Evolutionary conservation across 345 rosid genomes (phyloP), one percentile per base, ranked within the genome.

Genomic region (Sonneratia alba): DNA sequence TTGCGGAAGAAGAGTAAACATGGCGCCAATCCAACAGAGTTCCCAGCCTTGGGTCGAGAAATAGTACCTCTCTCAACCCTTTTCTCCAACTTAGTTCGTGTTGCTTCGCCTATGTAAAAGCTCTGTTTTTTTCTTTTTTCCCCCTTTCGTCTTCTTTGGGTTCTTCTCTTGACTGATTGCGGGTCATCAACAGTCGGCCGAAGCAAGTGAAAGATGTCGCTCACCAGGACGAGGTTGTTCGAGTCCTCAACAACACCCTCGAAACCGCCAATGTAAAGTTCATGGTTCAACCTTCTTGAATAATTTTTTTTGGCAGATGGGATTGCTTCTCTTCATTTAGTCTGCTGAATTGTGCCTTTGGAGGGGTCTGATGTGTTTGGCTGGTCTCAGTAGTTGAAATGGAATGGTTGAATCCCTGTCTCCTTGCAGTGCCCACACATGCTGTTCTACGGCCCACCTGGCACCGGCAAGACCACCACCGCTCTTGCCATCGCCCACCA

Each of bases 391-490:
- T n/a, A 49, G 45, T 62, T 1, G 19, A 51, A 62, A 8, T 1
- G 43, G 40, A 24, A 19, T 62, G 9, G 15, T 36, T 77, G 32
- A 51, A 56, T 56, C 27, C 2, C 42, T 47, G 1, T 27, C 57
- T 40, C 14, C 69, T 36, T 75, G 34, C 40, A 94, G 99, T 92
- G 96, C 67, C 97, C 99, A 0, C 97, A 95, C 77, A 90, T 95
- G 99, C 93, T 92, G 73, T 90, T 95, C 77, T 95, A 92, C 71
- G 99, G 97, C 36, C 99, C 99, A 0, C 97, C 97, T 10, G 97
- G 99, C n/a, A 95, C 97, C 0, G 97, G 97, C 1, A 95, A 95
- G 82, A 95, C 99, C 75, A 95, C 99, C 73, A 87, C 97, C 1
- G 97, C 97, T 9, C 93, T 95, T 59, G 97, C 99, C 75, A 90